A percentile compares a stretch with the other conserved stretches of the same genome.
Conservation (phyloP, 192 early-diverging fungal species). For the Fimicolochytrium jonesii region DNA sequence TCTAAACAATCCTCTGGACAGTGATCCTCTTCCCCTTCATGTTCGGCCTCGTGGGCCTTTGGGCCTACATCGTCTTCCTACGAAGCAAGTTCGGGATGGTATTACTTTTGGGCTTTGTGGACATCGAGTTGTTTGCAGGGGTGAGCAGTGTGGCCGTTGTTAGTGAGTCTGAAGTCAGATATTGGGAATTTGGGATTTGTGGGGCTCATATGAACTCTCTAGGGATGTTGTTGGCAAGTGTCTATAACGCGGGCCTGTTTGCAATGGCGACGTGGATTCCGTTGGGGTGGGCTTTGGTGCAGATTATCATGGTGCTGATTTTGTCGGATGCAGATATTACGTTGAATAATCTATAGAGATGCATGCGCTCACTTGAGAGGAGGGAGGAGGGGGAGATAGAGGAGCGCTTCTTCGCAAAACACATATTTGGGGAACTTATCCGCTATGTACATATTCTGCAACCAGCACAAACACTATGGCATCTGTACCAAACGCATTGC, state of each 20-base stretch:
- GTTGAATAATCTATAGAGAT: slow-evolving; percentile 18
- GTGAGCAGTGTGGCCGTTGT: slow-evolving; percentile 42
- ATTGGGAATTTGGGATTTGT: too few relatives aligned
- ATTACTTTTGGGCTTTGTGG: slow-evolving; percentile 35
- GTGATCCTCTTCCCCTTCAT: slow-evolving; percentile 52
- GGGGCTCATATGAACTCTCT: too few relatives aligned
- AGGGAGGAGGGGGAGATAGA: too few relatives aligned
- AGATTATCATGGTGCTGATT: slow-evolving; percentile 60
- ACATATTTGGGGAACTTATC: too few relatives aligned
- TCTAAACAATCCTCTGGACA: slow-evolving; percentile 59
- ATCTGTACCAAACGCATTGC: too few relatives aligned
- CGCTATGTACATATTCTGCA: too few relatives aligned
- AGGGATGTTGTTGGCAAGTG: slow-evolving; percentile 54
- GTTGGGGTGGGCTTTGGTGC: slow-evolving; percentile 63
- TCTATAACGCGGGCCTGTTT: slow-evolving; percentile 62
- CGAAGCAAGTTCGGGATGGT: slow-evolving; percentile 35
- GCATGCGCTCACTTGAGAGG: too few relatives aligned
- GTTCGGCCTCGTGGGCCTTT: slow-evolving; percentile 57
- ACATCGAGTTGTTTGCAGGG: slow-evolving; percentile 34
- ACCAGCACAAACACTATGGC: too few relatives aligned
- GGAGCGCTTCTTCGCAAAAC: too few relatives aligned
- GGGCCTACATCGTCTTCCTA: slow-evolving; percentile 51
- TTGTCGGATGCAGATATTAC: slow-evolving; percentile 16
- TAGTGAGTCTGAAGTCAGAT: too few relatives aligned
- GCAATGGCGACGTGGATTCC: slow-evolving; percentile 69